A percentile compares a stretch with the other conserved stretches of the same genome.
phyloP scores from a whole-genome alignment of 164 flowering plant genomes.

The Aristolochia fimbriata region DNA sequence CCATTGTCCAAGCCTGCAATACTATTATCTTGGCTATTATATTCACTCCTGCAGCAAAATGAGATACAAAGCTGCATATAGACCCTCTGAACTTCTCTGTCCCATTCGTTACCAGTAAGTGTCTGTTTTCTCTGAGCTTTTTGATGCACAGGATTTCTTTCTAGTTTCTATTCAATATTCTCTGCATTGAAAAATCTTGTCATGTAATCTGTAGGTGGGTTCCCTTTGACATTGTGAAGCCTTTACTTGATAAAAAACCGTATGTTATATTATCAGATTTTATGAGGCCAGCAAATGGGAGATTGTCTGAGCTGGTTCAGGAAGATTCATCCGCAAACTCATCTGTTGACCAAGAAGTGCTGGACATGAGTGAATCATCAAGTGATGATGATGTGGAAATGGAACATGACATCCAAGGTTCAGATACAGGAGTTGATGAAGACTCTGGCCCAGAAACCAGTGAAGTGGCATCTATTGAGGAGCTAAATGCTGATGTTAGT shows the following conservation, averaged over 20 bases:
- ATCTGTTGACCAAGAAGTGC: slow-evolving; percentile 19
- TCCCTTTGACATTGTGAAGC: slow-evolving; percentile 51
- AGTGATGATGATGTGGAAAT: slow-evolving; percentile 44
- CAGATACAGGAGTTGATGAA: slow-evolving; percentile 28
- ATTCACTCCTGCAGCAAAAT: slow-evolving; percentile 87
- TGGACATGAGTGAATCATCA: slow-evolving; percentile 30
- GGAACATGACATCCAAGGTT: slow-evolving; percentile 39
- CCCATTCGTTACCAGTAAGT: slow-evolving; percentile 89
- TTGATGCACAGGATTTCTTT: too few species aligned
- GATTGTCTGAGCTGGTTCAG: slow-evolving; percentile 15
- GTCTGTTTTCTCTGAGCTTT: slow-evolving; percentile 4
- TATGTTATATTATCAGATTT: slow-evolving; percentile 68
- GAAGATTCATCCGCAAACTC: slow-evolving; percentile 24
- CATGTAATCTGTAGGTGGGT: slow-evolving; percentile 62
- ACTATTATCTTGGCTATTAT: slow-evolving; percentile 94
- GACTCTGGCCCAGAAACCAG: slow-evolving; percentile 32
- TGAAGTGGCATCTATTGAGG: slow-evolving; percentile 14
- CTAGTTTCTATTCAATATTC: too few species aligned
- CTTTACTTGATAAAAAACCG: slow-evolving; percentile 53
- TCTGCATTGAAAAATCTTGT: background rate
- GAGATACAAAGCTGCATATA: slow-evolving; percentile 95
- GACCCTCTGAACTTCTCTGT: slow-evolving; percentile 91
- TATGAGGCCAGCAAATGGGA: slow-evolving; percentile 26
- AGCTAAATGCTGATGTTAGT: slow-evolving; percentile 26
- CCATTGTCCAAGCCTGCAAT: slow-evolving; percentile 68